phyloP scores from a whole-genome alignment of 495 filamentous ascomycete genomes.

The Podospora anserina region DNA sequence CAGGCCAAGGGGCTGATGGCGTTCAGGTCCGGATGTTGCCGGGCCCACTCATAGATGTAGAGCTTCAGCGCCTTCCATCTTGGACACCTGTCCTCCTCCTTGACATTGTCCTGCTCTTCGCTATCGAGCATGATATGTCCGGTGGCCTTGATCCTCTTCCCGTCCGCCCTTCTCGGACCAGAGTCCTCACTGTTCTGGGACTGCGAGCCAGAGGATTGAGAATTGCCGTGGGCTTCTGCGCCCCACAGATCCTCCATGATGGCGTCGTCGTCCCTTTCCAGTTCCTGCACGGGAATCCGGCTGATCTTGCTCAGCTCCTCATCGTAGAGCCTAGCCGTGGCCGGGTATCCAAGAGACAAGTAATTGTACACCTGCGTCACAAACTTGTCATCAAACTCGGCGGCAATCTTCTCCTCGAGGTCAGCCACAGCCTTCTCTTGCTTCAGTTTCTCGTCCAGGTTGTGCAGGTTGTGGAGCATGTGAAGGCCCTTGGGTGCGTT shows the following conservation, averaged over 20 bases:
- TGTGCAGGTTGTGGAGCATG: conserved; percentile 47
- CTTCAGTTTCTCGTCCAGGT: conserved; percentile 47
- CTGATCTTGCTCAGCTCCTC: conserved; percentile 77
- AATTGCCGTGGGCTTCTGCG: conserved; percentile 19
- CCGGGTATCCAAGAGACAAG: conserved; percentile 84
- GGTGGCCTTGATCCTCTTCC: conserved; percentile 27
- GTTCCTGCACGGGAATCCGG: conserved; percentile 57
- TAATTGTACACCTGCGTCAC: conserved; percentile 96
- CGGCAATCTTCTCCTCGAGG: conserved; percentile 52
- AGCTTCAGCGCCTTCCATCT: conserved; percentile 77
- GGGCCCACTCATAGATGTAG: conserved; percentile 83
- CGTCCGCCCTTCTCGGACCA: conserved; percentile 8
- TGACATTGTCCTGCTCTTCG: conserved; percentile 36
- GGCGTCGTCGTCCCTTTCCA: conserved; percentile 69
- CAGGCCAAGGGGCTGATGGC: conserved; percentile 58
- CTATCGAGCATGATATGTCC: conserved; percentile 38
- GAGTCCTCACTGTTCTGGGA: conserved; percentile 19
- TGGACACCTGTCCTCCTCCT: conserved; percentile 46
- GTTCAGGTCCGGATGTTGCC: conserved; percentile 66
- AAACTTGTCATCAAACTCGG: conserved; percentile 77
- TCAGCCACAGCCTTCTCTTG: conserved; percentile 49
- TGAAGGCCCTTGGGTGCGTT: conserved; percentile 41
- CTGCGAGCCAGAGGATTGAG: conserved; percentile 17
- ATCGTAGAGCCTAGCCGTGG: conserved; percentile 77
- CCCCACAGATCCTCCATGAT: conserved; percentile 60